Percentiles rank a stretch among this genome's conserved stretches.
Evolutionary conservation across 2,329 filamentous ascomycete genomes (phyloP).

Genomic region (Trichoderma arundinaceum): DNA sequence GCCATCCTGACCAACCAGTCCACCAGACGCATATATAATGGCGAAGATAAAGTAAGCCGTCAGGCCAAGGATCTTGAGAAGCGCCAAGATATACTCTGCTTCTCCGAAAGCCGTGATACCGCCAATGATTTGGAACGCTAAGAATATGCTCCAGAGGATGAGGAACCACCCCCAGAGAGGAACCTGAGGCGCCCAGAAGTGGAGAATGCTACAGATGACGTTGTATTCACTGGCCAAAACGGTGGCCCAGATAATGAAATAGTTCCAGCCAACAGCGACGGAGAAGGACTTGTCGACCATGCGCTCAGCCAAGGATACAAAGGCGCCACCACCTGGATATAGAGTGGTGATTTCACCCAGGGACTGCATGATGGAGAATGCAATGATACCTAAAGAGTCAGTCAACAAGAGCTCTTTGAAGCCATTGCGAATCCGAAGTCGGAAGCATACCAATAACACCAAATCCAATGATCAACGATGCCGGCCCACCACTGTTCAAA

Average conservation of each 20-base stretch:
- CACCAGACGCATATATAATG: slow-evolving; percentile 72
- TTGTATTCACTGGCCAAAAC: slow-evolving; percentile 76
- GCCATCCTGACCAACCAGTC: slow-evolving; percentile 62
- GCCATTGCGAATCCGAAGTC: background rate
- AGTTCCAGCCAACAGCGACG: slow-evolving; percentile 73
- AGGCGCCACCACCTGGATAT: slow-evolving; percentile 73
- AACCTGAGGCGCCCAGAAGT: slow-evolving; percentile 66
- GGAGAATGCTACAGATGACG: slow-evolving; percentile 68
- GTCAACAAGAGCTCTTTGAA: background rate
- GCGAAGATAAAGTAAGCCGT: slow-evolving; percentile 76
- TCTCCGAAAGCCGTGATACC: slow-evolving; percentile 78
- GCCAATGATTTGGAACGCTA: slow-evolving; percentile 71
- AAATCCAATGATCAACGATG: slow-evolving; percentile 75
- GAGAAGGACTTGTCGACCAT: slow-evolving; percentile 74
- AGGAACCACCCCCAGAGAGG: slow-evolving; percentile 73
- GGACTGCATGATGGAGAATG: slow-evolving; percentile 72
- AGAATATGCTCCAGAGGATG: slow-evolving; percentile 75
- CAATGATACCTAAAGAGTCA: slow-evolving; percentile 58
- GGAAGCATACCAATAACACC: slow-evolving; percentile 62
- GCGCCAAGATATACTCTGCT: slow-evolving; percentile 78
- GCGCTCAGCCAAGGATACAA: slow-evolving; percentile 71
- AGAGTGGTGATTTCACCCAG: slow-evolving; percentile 76
- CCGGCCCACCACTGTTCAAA: slow-evolving; percentile 70
- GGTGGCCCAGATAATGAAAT: slow-evolving; percentile 68
- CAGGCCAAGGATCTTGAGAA: slow-evolving; percentile 72